Evolutionary conservation across 78 protist genomes (phyloP).

Genomic region (Tieghemostelium lacteum): DNA sequence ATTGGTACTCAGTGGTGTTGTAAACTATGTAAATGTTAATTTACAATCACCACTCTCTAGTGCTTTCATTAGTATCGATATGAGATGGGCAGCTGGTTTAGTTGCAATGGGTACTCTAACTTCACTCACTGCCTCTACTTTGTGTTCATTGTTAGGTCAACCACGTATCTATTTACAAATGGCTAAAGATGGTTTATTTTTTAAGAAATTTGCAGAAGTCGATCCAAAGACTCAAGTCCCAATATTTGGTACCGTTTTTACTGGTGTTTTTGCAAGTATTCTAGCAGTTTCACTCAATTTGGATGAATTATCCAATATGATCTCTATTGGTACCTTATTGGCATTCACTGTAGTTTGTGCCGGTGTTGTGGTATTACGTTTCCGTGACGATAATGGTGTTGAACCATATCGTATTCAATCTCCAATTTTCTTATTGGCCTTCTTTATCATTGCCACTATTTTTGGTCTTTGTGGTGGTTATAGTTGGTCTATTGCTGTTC

Average conservation of each 20-base stretch:
- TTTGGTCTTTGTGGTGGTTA: slow-evolving; percentile 39
- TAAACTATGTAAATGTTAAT: not conserved
- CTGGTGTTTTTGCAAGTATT: slow-evolving; percentile 67
- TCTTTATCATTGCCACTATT: slow-evolving; percentile 19
- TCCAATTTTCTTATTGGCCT: not conserved
- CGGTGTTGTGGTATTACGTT: slow-evolving; percentile 66
- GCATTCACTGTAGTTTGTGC: slow-evolving; percentile 85
- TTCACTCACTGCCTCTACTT: slow-evolving; percentile 78
- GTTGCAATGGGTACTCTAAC: slow-evolving; percentile 69
- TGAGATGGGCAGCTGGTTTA: slow-evolving; percentile 57
- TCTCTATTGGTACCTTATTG: slow-evolving; percentile 77
- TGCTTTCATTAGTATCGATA: slow-evolving; percentile 16
- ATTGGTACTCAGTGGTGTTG: slow-evolving; percentile 75
- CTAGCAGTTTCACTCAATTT: slow-evolving; percentile 57
- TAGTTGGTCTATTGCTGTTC: slow-evolving; percentile 12
- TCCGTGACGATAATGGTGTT: slow-evolving; percentile 15
- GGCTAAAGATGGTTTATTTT: slow-evolving; percentile 86
- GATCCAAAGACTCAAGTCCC: slow-evolving; percentile 59
- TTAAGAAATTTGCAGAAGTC: slow-evolving; percentile 27
- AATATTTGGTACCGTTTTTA: slow-evolving; percentile 70
- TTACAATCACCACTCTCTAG: slow-evolving; percentile 34
- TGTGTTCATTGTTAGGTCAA: slow-evolving; percentile 80
- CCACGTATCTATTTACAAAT: slow-evolving; percentile 81
- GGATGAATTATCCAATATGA: slow-evolving; percentile 58
- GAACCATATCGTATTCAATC: not conserved